These are phyloP conservation scores for Arabidopsis thaliana DNA, from an alignment of 345 rosid species.

Conservation along the genomic window TAIR10.1 NC_003074.8:22224501-22225000, in stretches of 20 bases:
- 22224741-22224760: conserved; percentile 82
- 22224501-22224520: conserved; percentile 74
- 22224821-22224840: conserved; percentile 3
- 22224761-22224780: conserved; percentile 83
- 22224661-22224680: conserved; percentile 85
- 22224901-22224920: conserved; percentile 71
- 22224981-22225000: conserved; percentile 75
- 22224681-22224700: conserved; percentile 87
- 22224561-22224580: conserved; percentile 88
- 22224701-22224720: conserved; percentile 95
- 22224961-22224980: conserved; percentile 78
- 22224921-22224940: conserved; percentile 89
- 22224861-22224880: neutral
- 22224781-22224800: conserved; percentile 84
- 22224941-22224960: conserved; percentile 65
- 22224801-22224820: conserved; percentile 89
- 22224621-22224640: conserved; percentile 86
- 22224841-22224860: neutral
- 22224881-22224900: conserved; percentile 55
- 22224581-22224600: conserved; percentile 98
- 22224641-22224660: conserved; percentile 77
- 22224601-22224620: conserved; percentile 82
- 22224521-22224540: conserved; percentile 62
- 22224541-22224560: conserved; percentile 88
- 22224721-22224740: conserved; percentile 96